These are phyloP conservation scores for Podospora australis DNA, from an alignment of 495 filamentous ascomycete genomes.

Conservation along the genomic window DNA sequence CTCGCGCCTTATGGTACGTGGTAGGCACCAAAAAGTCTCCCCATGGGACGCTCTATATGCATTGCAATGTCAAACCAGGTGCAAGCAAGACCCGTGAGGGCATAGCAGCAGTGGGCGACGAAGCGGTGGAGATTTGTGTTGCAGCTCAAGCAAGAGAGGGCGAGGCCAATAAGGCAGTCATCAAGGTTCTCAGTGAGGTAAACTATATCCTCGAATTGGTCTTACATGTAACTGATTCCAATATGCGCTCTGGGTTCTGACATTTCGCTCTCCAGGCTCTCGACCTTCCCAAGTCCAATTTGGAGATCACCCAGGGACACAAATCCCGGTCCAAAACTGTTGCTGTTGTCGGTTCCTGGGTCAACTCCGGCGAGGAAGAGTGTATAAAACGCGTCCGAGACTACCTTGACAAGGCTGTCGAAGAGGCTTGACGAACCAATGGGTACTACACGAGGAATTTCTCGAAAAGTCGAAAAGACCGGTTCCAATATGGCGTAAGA, in stretches of 20 bases:
- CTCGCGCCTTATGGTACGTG: constrained; percentile 24
- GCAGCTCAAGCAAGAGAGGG: constrained; percentile 57
- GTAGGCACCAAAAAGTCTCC: constrained; percentile 30
- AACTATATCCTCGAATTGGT: constrained; percentile 1
- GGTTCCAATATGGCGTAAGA: too few relatives aligned
- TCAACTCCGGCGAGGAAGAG: constrained; percentile 21
- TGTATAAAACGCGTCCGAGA: constrained; percentile 18
- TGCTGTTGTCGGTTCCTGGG: constrained; percentile 17
- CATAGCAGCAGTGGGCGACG: constrained; percentile 45
- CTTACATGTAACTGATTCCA: background rate
- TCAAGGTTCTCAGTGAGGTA: constrained; percentile 58
- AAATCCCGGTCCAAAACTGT: constrained; percentile 58
- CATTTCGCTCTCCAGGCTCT: constrained; percentile 24
- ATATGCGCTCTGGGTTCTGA: background rate
- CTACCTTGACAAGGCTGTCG: constrained; percentile 16
- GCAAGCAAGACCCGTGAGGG: constrained; percentile 55
- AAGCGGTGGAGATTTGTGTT: constrained; percentile 55
- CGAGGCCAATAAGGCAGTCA: constrained; percentile 60
- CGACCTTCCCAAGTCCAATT: constrained; percentile 54
- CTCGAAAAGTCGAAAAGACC: too few relatives aligned
- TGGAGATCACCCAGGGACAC: constrained; percentile 56
- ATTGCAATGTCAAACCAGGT: constrained; percentile 61
- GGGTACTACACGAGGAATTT: too few relatives aligned
- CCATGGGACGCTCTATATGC: constrained; percentile 37
- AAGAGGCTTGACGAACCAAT: constrained; percentile 11